Conservation (phyloP, 768 basidiomycete species). For the Ephemerocybe angulata region DNA sequence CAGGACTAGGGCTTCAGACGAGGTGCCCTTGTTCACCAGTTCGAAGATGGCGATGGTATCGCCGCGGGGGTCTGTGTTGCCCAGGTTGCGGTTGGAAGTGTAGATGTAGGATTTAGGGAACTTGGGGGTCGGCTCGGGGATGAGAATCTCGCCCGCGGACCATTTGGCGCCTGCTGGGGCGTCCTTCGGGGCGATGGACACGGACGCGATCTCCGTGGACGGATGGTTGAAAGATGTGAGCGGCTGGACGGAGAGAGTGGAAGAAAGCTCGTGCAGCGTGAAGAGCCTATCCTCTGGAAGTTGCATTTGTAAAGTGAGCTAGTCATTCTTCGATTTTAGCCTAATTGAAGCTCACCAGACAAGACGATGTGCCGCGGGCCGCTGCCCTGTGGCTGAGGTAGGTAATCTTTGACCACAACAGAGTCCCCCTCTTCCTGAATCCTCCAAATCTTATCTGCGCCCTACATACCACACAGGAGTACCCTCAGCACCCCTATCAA, state of each 20-base stretch:
- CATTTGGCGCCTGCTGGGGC: constrained; percentile 30
- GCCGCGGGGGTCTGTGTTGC: constrained; percentile 43
- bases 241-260: constrained; percentile 54
- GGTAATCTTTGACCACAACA: constrained; percentile 55
- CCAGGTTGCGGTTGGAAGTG: constrained; percentile 63
- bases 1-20: constrained; percentile 19
- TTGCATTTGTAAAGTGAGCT: background rate
- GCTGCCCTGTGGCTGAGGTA: constrained; percentile 59
- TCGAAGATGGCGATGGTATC: constrained; percentile 51
- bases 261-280: constrained; percentile 54
- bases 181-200: constrained; percentile 45
- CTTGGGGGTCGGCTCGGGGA: constrained; percentile 41
- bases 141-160: constrained; percentile 61
- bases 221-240: constrained; percentile 56
- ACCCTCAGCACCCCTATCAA: background rate
- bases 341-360: constrained; percentile 27
- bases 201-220: constrained; percentile 43
- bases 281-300: constrained; percentile 46
- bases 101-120: constrained; percentile 60
- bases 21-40: constrained; percentile 28
- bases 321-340: constrained; percentile 27
- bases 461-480: constrained; percentile 33
- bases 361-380: constrained; percentile 50
- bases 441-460: constrained; percentile 67
- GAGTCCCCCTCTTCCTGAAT: constrained; percentile 41